Percentiles rank a stretch among this genome's conserved stretches.
Evolutionary conservation across 495 filamentous ascomycete genomes (phyloP).

Genomic region (Penicillium paradoxum): DNA sequence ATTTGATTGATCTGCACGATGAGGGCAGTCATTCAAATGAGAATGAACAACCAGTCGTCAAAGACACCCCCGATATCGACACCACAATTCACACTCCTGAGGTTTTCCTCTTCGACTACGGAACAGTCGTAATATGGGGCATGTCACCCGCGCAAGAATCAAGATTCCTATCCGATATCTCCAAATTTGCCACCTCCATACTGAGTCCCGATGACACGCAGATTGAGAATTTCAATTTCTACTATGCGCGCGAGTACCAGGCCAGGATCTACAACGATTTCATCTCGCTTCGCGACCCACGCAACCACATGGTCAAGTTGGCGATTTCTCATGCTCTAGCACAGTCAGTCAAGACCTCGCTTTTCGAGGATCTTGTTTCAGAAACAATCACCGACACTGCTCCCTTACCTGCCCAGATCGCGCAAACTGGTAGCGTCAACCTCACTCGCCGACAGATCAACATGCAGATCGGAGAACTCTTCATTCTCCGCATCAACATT

Average conservation of each 20-base stretch:
- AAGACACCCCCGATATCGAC: conserved; percentile 39
- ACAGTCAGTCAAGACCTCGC: conserved; percentile 92
- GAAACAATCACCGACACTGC: conserved; percentile 87
- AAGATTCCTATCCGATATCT: conserved; percentile 84
- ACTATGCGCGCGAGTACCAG: conserved; percentile 95
- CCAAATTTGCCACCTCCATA: conserved; percentile 93
- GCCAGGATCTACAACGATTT: conserved; percentile 99
- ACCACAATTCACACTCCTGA: conserved; percentile 84
- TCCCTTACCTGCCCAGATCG: conserved; percentile 84
- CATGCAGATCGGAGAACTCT: conserved; percentile 97
- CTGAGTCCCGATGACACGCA: conserved; percentile 82
- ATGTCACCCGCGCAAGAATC: conserved; percentile 84
- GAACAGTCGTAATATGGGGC: conserved; percentile 99
- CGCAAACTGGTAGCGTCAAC: conserved; percentile 81
- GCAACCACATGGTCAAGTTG: conserved; percentile 96
- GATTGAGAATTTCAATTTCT: conserved; percentile 97
- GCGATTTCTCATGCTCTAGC: conserved; percentile 93
- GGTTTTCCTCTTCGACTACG: conserved; percentile 94
- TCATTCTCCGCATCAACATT: conserved; percentile 95
- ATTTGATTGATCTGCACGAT: conserved; percentile 50
- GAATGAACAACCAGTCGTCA: conserved; percentile 23
- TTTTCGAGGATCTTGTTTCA: conserved; percentile 94
- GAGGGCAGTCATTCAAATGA: conserved; percentile 30
- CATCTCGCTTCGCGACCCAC: conserved; percentile 85
- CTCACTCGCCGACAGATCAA: conserved; percentile 84